These are phyloP conservation scores for Iberis amara DNA, from an alignment of 441 rosid species.

Conservation along the genomic window DNA sequence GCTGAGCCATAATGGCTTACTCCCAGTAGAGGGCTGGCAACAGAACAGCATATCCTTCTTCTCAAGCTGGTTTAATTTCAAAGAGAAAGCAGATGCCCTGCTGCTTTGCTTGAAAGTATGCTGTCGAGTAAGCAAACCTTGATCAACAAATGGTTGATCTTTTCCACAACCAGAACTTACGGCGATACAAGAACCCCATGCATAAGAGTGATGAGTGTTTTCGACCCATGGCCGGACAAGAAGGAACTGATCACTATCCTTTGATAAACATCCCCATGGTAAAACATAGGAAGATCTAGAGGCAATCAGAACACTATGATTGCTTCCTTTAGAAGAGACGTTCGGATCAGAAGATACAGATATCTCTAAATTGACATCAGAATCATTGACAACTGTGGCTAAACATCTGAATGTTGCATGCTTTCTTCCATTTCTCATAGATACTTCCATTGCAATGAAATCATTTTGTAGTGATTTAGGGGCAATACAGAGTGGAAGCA, in stretches of 20 bases:
- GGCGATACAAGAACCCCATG: conserved; percentile 73
- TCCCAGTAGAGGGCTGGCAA: conserved; percentile 54
- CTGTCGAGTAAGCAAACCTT: conserved; percentile 59
- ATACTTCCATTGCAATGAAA: conserved; percentile 81
- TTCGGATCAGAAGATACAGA: conserved; percentile 39
- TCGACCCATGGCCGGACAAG: conserved; percentile 68
- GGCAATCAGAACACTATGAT: conserved; percentile 41
- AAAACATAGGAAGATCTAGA: conserved; percentile 74
- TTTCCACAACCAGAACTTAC: conserved; percentile 61
- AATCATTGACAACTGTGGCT: conserved; percentile 79
- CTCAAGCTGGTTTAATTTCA: conserved; percentile 78
- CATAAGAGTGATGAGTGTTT: conserved; percentile 42
- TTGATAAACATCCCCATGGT: conserved; percentile 84
- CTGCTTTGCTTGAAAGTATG: conserved; percentile 57
- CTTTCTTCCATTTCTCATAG: conserved; percentile 90
- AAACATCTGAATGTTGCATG: conserved; percentile 90
- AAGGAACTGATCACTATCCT: conserved; percentile 59
- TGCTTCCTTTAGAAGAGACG: conserved; percentile 41
- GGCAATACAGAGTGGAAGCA: conserved; percentile 77
- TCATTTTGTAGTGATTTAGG: conserved; percentile 66
- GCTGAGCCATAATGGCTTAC: conserved; percentile 81
- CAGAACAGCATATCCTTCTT: conserved; percentile 84
- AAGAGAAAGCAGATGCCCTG: conserved; percentile 43
- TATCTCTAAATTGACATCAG: conserved; percentile 75
- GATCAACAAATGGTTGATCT: conserved; percentile 75